Conservation (phyloP, 169 alveolate species). For the Toxoplasma gondii region DNA sequence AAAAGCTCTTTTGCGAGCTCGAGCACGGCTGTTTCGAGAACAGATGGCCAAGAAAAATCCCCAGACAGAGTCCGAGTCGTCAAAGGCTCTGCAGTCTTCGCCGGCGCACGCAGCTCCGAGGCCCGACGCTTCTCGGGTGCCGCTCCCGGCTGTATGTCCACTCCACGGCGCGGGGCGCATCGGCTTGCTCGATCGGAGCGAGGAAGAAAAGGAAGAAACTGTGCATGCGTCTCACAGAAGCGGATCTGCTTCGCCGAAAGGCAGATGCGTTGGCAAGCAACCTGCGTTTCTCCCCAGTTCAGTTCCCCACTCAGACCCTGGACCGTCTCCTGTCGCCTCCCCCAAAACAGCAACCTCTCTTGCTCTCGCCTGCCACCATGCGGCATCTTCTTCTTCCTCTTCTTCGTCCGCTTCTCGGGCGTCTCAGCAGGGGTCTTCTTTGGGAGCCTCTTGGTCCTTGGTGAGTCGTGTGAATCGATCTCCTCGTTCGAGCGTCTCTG, state of each 20-base stretch:
- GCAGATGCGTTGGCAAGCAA: no score
- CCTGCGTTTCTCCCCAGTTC: no score
- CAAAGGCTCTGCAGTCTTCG: not conserved
- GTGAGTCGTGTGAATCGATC: not conserved
- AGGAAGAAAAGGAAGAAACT: not conserved
- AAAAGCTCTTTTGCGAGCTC: not conserved
- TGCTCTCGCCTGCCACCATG: no score
- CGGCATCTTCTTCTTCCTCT: no score
- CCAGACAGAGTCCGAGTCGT: not conserved
- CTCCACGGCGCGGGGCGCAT: not conserved
- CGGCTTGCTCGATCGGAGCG: not conserved
- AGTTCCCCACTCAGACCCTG: no score
- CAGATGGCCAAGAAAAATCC: not conserved
- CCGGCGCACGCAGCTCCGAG: not conserved
- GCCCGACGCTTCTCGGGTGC: not conserved
- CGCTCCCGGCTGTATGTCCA: not conserved
- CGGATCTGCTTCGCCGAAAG: no score
- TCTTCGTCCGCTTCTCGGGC: no score
- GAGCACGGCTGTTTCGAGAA: slow-evolving; percentile 4
- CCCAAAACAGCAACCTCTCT: no score
- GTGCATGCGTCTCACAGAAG: no score
- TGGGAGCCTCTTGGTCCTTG: not conserved
- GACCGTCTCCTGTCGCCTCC: no score
- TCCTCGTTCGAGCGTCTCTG: not conserved
- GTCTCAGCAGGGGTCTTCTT: not conserved